Evolutionary conservation across 2,329 filamentous ascomycete genomes (phyloP), one percentile per base, ranked within the genome.

Genomic region (Chaetomiaceae sp.): DNA sequence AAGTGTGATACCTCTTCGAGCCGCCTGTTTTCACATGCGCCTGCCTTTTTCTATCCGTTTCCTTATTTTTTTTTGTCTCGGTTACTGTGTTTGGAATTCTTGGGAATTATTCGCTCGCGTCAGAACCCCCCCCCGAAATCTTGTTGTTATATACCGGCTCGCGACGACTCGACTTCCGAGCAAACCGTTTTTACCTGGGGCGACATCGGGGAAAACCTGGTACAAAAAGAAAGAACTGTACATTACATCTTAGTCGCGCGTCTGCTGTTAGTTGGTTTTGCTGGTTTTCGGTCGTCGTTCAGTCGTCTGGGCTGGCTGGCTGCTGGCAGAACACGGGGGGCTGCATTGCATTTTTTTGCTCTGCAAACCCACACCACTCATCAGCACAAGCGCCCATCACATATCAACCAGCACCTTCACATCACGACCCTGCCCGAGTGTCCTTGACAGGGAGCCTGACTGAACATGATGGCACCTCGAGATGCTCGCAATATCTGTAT

Each of bases 171-270:
- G 52, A 47, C 56, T 49, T 47, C 55, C 52, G 51, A 55, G 55
- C 51, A n/a, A n/a, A 53, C 42, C 65, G 62, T 44, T 47, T 38
- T 29, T 9, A 64, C 58, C 63, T 63, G 60, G 59, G 58, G 62
- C 63, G 61, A 66, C 61, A 38, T 65, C 58, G 42, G 64, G 58
- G 55, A 54, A 61, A 61, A 65, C 58, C 65, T 67, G 66, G 68
- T 66, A 65, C 60, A 60, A 66, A 66, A 65, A 57, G 52, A 57
- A 65, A 68, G 65, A 70, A 67, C 67, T 77, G 74, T 77, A 77
- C 71, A 76, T 75, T 77, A 77, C 67, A 63, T 66, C 15, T 66
- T 71, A 69, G 68, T 68, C 64, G 65, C n/a, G n/a, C 68, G 62
- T 66, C 65, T 59, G 58, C 58, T 59, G 59, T 59, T 59, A 68